phyloP scores from a whole-genome alignment of 2,329 filamentous ascomycete species.

The Diplodia sapinea region DNA sequence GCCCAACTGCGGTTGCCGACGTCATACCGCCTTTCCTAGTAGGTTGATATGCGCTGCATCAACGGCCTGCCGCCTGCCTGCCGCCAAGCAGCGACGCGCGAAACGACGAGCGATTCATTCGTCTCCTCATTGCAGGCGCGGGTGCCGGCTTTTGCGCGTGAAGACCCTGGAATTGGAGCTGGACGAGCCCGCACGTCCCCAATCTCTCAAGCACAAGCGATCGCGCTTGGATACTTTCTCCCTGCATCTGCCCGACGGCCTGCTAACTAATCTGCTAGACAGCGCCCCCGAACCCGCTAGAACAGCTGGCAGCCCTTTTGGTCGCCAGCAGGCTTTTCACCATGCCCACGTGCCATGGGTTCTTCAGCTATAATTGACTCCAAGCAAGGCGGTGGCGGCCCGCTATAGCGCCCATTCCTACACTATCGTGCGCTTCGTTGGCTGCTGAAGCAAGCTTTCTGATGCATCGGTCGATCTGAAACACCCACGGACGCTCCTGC shows the following conservation, averaged over 20 bases:
- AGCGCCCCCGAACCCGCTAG: slow-evolving; percentile 10
- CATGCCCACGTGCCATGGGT: slow-evolving; percentile 12
- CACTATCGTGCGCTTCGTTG: not conserved
- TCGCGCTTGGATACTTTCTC: slow-evolving; percentile 17
- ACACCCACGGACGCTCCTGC: not conserved
- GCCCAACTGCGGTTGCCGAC: slow-evolving; percentile 3
- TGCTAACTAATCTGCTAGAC: not conserved
- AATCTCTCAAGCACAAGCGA: slow-evolving; percentile 21
- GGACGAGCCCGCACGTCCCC: not conserved
- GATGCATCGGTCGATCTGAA: not conserved
- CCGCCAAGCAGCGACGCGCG: not conserved
- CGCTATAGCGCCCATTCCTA: not conserved
- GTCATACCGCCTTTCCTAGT: slow-evolving; percentile 26
- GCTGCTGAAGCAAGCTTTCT: not conserved
- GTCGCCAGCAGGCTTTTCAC: not conserved
- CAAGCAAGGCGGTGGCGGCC: slow-evolving; percentile 5
- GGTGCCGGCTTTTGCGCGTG: not conserved
- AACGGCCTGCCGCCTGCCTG: not conserved
- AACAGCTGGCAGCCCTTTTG: not conserved
- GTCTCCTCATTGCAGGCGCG: not conserved
- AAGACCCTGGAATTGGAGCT: slow-evolving; percentile 1
- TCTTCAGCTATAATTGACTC: not conserved
- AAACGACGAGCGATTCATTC: slow-evolving; percentile 15
- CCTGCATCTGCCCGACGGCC: slow-evolving; percentile 10
- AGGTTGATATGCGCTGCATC: slow-evolving; percentile 22